phyloP scores from a whole-genome alignment of 257 asterid species.

The Salvia miltiorrhiza region DNA sequence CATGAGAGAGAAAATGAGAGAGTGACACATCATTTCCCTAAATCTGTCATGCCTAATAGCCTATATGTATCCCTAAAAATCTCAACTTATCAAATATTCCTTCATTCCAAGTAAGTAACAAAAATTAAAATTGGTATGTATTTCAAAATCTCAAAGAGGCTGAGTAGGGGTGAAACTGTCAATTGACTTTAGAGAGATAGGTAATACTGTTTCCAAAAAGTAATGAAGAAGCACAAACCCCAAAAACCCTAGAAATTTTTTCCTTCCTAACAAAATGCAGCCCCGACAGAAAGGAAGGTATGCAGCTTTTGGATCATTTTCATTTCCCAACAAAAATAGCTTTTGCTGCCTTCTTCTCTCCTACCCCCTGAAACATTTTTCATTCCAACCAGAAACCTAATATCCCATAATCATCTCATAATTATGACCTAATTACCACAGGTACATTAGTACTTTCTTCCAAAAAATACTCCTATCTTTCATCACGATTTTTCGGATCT shows the following conservation, averaged over 20 bases:
- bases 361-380: slow-evolving; percentile 5
- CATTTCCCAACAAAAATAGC: slow-evolving; percentile 82
- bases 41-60: neutral
- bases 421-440: slow-evolving; percentile 23
- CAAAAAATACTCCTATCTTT: neutral
- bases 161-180: slow-evolving; percentile 27
- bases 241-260: slow-evolving; percentile 51
- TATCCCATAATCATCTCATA: slow-evolving; percentile 27
- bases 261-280: slow-evolving; percentile 32
- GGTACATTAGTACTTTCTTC: neutral
- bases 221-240: slow-evolving; percentile 54
- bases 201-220: slow-evolving; percentile 5
- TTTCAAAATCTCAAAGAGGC: neutral
- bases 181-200: slow-evolving; percentile 15
- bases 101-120: too few relatives aligned
- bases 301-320: slow-evolving; percentile 76
- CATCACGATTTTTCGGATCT: neutral
- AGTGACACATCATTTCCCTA: neutral
- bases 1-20: neutral
- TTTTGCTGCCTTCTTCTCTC: slow-evolving; percentile 29
- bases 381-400: slow-evolving; percentile 10
- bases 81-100: neutral
- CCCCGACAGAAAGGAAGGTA: slow-evolving; percentile 87
- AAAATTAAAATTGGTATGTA: neutral
- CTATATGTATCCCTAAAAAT: neutral